Evolutionary conservation across 2,329 filamentous ascomycete genomes (phyloP), one percentile per base, ranked within the genome.

Genomic region (Dothistroma septosporum): DNA sequence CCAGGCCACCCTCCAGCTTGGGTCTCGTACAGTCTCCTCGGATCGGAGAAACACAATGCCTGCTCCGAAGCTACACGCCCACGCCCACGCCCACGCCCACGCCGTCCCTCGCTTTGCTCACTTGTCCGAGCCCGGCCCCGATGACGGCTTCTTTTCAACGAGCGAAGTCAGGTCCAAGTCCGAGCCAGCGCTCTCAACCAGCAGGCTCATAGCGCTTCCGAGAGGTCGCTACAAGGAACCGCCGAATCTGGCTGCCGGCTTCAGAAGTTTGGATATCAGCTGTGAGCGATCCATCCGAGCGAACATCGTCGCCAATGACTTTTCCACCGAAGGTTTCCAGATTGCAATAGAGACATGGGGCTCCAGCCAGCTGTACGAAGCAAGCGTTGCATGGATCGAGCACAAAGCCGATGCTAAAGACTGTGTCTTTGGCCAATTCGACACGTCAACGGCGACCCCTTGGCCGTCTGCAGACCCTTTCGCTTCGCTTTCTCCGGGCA

Each of bases 101-200:
- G 3, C 50, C 2, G 31, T 21, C 10, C 24, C 50, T 32, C 24
- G n/a, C 8, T 32, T 14, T 1, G 50, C 50, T 11, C 57, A 59
- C 24, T 28, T 53, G 4, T 47, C 57, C 4, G 65, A 56, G 21
- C 64, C 68, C 7, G 62, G 66, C 16, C 62, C 62, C 6, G 67
- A 70, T 59, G 68, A 63, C 48, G 70, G 70, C 54, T 73, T 60
- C 57, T 73, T 73, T 63, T 61, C 57, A 41, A 71, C 70, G 9
- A 54, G 55, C 32, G 67, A 70, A 59, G 70, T 70, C n/a, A 64
- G 67, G 19, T 58, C 66, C 4, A 54, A 48, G 22, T 52, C 53
- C 24, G 63, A 66, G 35, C 64, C 65, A 32, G 35, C 41, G 55
- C 19, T 48, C 19, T 57, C 55, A 33, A 71, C 69, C 22, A 70